Conservation (phyloP, 257 asterid genomes). For the Forsythia suspensa region DNA sequence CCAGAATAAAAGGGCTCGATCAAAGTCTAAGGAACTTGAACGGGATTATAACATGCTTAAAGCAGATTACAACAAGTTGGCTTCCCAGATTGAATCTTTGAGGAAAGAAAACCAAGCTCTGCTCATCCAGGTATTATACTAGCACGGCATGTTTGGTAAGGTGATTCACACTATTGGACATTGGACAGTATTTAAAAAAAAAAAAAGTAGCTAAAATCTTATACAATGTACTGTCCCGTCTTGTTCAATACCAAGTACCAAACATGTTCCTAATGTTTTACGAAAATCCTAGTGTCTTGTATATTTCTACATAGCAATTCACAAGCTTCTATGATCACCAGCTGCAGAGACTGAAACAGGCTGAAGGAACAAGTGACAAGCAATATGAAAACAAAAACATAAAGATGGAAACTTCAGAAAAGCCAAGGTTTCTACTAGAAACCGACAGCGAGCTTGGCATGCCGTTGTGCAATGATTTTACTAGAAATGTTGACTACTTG, state of each 20-base stretch:
- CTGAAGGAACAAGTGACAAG: slow-evolving; percentile 20
- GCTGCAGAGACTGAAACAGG: slow-evolving; percentile 56
- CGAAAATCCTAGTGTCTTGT: slow-evolving; percentile 11
- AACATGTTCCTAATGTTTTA: background rate
- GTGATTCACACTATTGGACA: no score
- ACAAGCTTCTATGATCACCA: slow-evolving; percentile 29
- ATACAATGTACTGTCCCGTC: background rate
- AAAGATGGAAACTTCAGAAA: slow-evolving; percentile 29
- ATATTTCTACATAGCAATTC: background rate
- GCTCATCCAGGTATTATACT: slow-evolving; percentile 50
- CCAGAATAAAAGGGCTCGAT: slow-evolving; percentile 70
- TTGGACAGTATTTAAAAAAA: background rate
- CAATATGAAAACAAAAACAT: slow-evolving; percentile 29
- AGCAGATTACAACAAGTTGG: slow-evolving; percentile 48
- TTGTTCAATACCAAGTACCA: background rate
- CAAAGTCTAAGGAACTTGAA: slow-evolving; percentile 73
- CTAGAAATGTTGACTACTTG: slow-evolving; percentile 33
- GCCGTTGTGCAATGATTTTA: slow-evolving; percentile 27
- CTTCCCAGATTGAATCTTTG: slow-evolving; percentile 48
- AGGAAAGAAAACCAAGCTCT: slow-evolving; percentile 63
- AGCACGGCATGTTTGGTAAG: background rate
- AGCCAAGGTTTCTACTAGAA: slow-evolving; percentile 26
- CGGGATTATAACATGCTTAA: slow-evolving; percentile 52
- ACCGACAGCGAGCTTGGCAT: slow-evolving; percentile 25
- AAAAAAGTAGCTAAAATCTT: no score